Evolutionary conservation across 306 rosid genomes (phyloP).

Genomic region (Dryas drummondii): DNA sequence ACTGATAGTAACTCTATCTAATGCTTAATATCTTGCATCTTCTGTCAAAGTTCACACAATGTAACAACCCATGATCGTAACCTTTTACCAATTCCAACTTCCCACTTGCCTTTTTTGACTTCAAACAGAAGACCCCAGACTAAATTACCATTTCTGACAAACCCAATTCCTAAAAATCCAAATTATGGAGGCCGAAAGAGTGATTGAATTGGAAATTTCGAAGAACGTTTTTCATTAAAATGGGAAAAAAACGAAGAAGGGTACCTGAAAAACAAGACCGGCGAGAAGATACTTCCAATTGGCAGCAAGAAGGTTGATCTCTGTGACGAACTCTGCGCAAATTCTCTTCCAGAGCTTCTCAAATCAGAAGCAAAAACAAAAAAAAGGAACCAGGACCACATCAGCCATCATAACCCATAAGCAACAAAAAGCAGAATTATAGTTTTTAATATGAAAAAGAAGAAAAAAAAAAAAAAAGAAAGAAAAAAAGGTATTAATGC

Average conservation of each 20-base stretch:
- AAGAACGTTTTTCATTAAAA: slow-evolving; percentile 14
- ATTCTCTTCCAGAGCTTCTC: slow-evolving; percentile 84
- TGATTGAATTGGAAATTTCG: no score
- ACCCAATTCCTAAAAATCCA: no score
- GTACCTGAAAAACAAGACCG: slow-evolving; percentile 80
- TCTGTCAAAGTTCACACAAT: slow-evolving; percentile 29
- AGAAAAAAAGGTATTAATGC: slow-evolving; percentile 13
- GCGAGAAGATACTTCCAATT: slow-evolving; percentile 89
- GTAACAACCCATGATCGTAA: slow-evolving; percentile 32
- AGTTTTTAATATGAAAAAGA: neutral
- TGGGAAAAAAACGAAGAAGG: slow-evolving; percentile 3
- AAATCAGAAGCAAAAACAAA: neutral
- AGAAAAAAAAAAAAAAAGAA: neutral
- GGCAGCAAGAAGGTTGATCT: slow-evolving; percentile 70
- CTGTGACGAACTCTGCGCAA: slow-evolving; percentile 66
- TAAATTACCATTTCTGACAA: neutral
- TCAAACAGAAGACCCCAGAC: neutral
- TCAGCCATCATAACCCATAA: slow-evolving; percentile 22
- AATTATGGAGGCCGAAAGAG: no score
- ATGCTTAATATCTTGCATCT: slow-evolving; percentile 24
- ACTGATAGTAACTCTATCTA: slow-evolving; percentile 18
- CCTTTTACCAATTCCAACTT: slow-evolving; percentile 23
- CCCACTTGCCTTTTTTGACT: neutral
- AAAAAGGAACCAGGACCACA: slow-evolving; percentile 20
- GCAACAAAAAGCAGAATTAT: slow-evolving; percentile 4